Conservation (phyloP, 306 rosid genomes). For the Lupinus albus region DNA sequence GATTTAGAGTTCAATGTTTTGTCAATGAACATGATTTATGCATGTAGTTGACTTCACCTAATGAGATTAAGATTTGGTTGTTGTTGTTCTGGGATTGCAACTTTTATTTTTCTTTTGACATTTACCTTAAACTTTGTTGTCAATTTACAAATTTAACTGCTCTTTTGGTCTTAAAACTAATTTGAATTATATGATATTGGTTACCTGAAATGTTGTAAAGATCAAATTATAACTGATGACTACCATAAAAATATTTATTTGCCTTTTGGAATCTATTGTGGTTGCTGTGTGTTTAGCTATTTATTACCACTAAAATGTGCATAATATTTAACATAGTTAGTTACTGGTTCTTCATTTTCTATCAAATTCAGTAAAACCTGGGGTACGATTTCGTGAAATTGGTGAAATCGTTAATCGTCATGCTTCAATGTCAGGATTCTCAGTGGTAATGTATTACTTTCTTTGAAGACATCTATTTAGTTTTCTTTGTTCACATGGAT, state of each 20-base stretch:
- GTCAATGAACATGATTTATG: too few species aligned
- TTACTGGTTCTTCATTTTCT: conserved; percentile 31
- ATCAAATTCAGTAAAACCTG: conserved; percentile 77
- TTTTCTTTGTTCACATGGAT: conserved; percentile 27
- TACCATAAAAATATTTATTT: not conserved
- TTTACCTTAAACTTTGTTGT: not conserved
- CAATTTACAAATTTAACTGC: conserved; percentile 17
- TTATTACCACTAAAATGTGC: not conserved
- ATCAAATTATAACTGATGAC: not conserved
- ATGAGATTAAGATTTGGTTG: too few species aligned
- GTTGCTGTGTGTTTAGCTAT: not conserved
- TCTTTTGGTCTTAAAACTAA: conserved; percentile 6
- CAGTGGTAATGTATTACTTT: conserved; percentile 69
- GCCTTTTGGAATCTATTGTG: not conserved
- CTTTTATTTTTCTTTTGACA: not conserved
- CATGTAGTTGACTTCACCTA: too few species aligned
- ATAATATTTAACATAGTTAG: conserved; percentile 10
- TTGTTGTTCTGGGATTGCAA: not conserved
- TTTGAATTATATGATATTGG: not conserved
- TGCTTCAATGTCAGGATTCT: conserved; percentile 76
- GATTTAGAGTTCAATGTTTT: too few species aligned
- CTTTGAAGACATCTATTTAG: conserved; percentile 1
- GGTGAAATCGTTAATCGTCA: conserved; percentile 93
- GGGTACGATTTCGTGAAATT: conserved; percentile 88
- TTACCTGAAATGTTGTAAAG: not conserved